These are phyloP conservation scores for Monotropa hypopitys DNA, from an alignment of 179 eudicot species.

Conservation along the genomic window DNA sequence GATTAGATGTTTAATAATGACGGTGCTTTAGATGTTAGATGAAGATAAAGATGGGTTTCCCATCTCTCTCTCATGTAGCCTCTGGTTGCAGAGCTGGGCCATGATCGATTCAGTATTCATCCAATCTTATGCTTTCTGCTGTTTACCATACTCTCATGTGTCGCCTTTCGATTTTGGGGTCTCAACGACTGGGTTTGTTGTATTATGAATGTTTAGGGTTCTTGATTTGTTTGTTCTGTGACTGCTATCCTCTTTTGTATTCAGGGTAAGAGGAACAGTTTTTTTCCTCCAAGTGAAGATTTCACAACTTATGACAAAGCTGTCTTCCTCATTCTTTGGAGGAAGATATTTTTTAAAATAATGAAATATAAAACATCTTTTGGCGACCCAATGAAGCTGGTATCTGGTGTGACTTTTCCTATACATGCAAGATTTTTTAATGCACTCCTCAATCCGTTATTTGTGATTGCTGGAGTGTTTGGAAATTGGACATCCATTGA, in stretches of 20 bases:
- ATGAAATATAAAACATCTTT: not conserved
- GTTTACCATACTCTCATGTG: not conserved
- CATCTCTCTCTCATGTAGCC: not conserved
- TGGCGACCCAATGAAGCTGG: not conserved
- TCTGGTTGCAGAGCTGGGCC: not conserved
- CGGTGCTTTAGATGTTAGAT: not conserved
- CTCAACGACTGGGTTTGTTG: not conserved
- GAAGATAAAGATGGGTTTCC: not conserved
- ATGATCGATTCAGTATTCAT: not conserved
- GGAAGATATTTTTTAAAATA: not conserved
- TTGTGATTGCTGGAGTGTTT: not conserved
- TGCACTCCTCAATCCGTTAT: not conserved
- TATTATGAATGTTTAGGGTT: too few relatives aligned
- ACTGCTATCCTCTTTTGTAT: not conserved
- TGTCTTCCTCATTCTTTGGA: not conserved
- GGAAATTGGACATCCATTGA: not conserved
- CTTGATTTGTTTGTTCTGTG: too few relatives aligned
- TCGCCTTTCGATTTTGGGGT: not conserved
- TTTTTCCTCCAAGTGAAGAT: not conserved
- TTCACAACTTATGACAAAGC: not conserved
- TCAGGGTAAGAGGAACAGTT: not conserved
- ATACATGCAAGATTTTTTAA: too few relatives aligned
- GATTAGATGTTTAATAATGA: not conserved
- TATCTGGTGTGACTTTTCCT: not conserved
- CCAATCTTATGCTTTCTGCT: not conserved